Base-by-base conservation (phyloP, 2,329 filamentous ascomycete species). In the Knufia petricola region DNA sequence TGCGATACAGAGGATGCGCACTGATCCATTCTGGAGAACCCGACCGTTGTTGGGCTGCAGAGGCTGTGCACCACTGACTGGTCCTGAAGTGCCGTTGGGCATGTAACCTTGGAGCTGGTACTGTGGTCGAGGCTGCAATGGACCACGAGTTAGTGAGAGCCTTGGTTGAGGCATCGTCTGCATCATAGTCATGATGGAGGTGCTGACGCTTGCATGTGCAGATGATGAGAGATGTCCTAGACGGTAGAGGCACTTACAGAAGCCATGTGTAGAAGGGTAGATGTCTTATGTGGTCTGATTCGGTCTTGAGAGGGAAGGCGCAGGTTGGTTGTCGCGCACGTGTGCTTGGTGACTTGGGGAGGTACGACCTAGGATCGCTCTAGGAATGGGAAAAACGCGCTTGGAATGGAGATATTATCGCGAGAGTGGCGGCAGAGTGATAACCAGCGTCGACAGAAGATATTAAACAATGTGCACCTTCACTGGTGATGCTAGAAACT, bases 31-130 rank as follows among this genome's bases (percentile, higher is more conserved):
- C 58, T 74, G 71, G 52, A 73, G 69, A 44, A 74, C 58, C 56
- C 69, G 65, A 54, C 70, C 70, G 60, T 72, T 72, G 61, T 74
- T 73, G 24, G 70, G 70, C 37, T 73, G 66, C 51, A 72, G 67
- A 58, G 69, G 67, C 50, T 69, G 65, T 52, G 69, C 69, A 54
- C 69, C 69, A 51, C 69, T 69, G 24, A 67, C 66, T 50, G 67
- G 67, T 51, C 64, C 66, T 53, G 62, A 58, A 39, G 64, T 62
- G 58, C 71, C 71, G 63, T 74, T 74, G 15, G 69, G 63, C 50
- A 74, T 64, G 55, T 67, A 64, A 10, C 55, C 55, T 57, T 53
- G 56, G 49, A 52, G 55, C 15, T 56, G 56, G 49, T 56, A 59
- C 45, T 58, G 57, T 45, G 57, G 56, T 46, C 55, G 55, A 50